Conservation (phyloP, 73 alveolate species). For the Paramecium primaurelia region DNA sequence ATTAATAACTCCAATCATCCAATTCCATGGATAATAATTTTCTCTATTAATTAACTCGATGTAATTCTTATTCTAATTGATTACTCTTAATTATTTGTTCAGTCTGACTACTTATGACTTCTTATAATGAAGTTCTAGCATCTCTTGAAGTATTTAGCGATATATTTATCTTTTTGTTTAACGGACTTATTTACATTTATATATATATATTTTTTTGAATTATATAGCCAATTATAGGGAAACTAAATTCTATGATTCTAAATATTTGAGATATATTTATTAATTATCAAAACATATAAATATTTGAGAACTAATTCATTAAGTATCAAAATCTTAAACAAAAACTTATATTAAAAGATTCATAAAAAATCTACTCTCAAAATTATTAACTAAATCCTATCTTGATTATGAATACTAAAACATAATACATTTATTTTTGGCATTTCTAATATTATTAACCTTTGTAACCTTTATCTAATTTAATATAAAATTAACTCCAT, state of each 20-base stretch:
- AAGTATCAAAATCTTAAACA: background rate
- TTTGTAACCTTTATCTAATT: background rate
- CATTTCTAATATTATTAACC: too few relatives aligned
- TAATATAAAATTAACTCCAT: background rate
- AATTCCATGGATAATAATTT: background rate
- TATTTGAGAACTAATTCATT: background rate
- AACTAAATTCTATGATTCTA: background rate
- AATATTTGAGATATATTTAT: background rate
- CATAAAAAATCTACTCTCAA: too few relatives aligned
- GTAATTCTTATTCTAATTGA: conserved; percentile 30
- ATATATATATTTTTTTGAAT: background rate
- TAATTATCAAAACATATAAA: too few relatives aligned
- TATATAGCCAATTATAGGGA: background rate
- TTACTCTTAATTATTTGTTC: background rate
- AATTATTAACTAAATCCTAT: too few relatives aligned
- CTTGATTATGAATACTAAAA: too few relatives aligned
- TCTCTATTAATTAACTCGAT: conserved; percentile 9
- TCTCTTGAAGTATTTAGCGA: background rate
- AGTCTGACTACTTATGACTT: background rate
- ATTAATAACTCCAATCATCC: background rate
- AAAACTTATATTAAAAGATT: background rate
- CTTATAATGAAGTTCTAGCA: background rate
- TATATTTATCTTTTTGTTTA: background rate
- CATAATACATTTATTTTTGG: too few relatives aligned
- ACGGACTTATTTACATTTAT: background rate